Base-by-base conservation (phyloP, 2,329 filamentous ascomycete genomes). In the Ophiostoma novo-ulmi region DNA sequence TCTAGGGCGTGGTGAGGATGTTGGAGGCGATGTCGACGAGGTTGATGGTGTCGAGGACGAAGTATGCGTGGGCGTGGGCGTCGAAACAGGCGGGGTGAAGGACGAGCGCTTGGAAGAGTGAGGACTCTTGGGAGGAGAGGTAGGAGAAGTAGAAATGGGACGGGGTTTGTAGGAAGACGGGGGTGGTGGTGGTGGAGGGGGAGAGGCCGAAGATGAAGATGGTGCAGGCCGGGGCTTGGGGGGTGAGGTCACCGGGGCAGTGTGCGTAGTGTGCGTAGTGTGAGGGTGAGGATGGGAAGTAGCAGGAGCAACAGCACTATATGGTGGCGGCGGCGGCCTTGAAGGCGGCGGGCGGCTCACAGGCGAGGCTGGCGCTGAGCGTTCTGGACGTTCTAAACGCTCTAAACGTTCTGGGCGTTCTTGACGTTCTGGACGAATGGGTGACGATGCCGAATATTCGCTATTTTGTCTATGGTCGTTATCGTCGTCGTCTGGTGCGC, bases 401-500 rank as follows among this genome's bases (percentile, higher is more conserved):
- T 31, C 31, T 31, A 31, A 11, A 20, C 61, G 63, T 13, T 65
- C 35, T 17, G 35, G 7, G 13, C 63, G 63, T 31, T 31, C 61
- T 20, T 26, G 14, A 20, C 61, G 63, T 13, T 65, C 35, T 17
- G 63, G 17, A 5, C 63, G 63, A 11, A 11, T 11, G 17, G 35
- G 36, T 38, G 58, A 31, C 58, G 11, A 35, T 63, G 58, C 13
- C 20, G 20, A n/a, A 13, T 63, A 20, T 31, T 63, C 65, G 65
- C 22, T 26, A 14, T 70, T 71, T 35, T 73, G 73, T 68, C 75
- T 72, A 71, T 78, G 78, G 72, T 78, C 75, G 73, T 77, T 74
- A 72, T 81, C 79, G 73, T 77, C 77, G 74, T 82, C 80, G 77
- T 78, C 75, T 72, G 72, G 64, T 55, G 68, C 70, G 55, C 70